A percentile compares a stretch with the other conserved stretches of the same genome.
Conservation (phyloP, 495 filamentous ascomycete species). For the Aspergillus heteromorphus region DNA sequence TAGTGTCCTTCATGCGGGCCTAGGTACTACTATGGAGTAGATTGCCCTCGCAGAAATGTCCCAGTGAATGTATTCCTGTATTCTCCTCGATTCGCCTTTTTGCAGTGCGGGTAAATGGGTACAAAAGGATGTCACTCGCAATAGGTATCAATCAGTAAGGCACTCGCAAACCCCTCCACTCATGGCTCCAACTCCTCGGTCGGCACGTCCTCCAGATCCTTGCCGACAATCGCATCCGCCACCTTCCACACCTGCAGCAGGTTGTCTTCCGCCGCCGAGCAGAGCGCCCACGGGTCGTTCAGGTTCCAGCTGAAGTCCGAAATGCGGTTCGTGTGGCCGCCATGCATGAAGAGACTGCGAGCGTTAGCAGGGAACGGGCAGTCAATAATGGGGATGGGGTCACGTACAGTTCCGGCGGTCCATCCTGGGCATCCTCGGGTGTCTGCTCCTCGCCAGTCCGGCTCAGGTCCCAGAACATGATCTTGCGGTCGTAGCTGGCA, state of each 20-base stretch:
- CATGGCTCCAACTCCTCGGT: slow-evolving; percentile 69
- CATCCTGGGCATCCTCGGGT: slow-evolving; percentile 93
- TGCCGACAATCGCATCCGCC: slow-evolving; percentile 81
- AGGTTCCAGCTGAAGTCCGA: slow-evolving; percentile 97
- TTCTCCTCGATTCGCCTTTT: too few relatives aligned
- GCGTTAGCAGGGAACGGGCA: slow-evolving; percentile 10
- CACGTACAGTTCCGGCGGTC: slow-evolving; percentile 88
- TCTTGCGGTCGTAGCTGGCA: slow-evolving; percentile 83
- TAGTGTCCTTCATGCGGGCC: too few relatives aligned
- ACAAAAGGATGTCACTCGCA: too few relatives aligned
- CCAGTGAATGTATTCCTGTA: too few relatives aligned
- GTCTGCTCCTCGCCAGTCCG: slow-evolving; percentile 89
- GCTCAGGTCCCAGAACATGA: slow-evolving; percentile 95
- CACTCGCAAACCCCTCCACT: too few relatives aligned
- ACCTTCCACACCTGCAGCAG: slow-evolving; percentile 95
- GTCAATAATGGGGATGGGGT: slow-evolving; percentile 16
- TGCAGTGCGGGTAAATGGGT: too few relatives aligned
- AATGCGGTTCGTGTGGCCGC: slow-evolving; percentile 93
- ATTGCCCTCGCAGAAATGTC: too few relatives aligned
- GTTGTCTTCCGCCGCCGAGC: slow-evolving; percentile 94
- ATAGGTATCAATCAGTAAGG: slow-evolving; percentile 8
- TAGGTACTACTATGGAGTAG: too few relatives aligned
- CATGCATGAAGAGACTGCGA: slow-evolving; percentile 89
- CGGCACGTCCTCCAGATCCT: slow-evolving; percentile 70
- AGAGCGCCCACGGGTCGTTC: slow-evolving; percentile 92